Evolutionary conservation across 1,284 basidiomycete species (phyloP).

Genomic region (Schizopora paradoxa): DNA sequence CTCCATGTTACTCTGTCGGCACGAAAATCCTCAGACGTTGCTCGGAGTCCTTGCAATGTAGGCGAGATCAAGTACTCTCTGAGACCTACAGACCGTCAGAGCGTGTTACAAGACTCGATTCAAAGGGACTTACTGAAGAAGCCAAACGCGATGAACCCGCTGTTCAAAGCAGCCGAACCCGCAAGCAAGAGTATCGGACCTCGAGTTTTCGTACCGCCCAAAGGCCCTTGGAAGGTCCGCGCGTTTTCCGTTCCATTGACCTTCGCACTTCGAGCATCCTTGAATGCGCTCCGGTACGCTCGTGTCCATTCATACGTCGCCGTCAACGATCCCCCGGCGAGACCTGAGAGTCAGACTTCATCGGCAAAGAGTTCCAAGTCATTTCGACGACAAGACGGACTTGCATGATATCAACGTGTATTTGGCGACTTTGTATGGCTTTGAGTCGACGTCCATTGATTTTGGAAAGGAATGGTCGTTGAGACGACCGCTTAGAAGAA

Average conservation of each 20-base stretch:
- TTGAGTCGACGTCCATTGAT: too few species aligned
- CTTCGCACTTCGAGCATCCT: background rate
- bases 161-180: conserved; percentile 54
- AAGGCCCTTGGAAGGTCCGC: conserved; percentile 37
- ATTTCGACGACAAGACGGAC: conserved; percentile 50
- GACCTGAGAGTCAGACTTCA: conserved; percentile 35
- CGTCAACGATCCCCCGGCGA: conserved; percentile 44
- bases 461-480: too few species aligned
- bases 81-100: conserved; percentile 38
- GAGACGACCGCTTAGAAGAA: too few species aligned
- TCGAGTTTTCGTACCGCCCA: conserved; percentile 27
- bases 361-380: too few species aligned
- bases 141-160: conserved; percentile 55
- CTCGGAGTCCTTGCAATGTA: conserved; percentile 37
- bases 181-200: conserved; percentile 32
- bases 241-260: background rate
- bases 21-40: conserved; percentile 34
- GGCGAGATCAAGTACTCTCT: conserved; percentile 65
- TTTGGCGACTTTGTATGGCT: conserved; percentile 42
- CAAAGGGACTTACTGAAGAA: conserved; percentile 59
- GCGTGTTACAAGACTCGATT: background rate
- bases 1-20: conserved; percentile 36
- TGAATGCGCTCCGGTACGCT: conserved; percentile 3
- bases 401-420: conserved; percentile 65
- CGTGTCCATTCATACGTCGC: conserved; percentile 40